These are phyloP conservation scores for Pleurotus platypus DNA, from an alignment of 768 basidiomycete species.

Conservation along the genomic window DNA sequence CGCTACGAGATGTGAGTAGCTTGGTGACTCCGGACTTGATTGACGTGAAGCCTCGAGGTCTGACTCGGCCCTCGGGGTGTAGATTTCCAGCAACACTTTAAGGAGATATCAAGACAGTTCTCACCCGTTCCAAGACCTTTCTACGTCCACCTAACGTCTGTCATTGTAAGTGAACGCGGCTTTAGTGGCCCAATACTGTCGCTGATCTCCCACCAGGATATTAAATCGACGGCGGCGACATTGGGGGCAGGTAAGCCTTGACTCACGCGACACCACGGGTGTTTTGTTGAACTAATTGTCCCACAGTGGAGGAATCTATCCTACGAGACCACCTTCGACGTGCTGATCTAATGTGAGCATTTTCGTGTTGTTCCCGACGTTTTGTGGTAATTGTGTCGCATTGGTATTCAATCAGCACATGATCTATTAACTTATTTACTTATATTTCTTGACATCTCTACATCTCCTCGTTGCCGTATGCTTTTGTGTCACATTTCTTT, in stretches of 20 bases:
- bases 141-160: conserved; percentile 72
- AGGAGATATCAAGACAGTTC: conserved; percentile 59
- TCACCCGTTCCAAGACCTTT: conserved; percentile 67
- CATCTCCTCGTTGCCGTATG: neutral
- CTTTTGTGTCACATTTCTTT: neutral
- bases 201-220: conserved; percentile 48
- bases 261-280: conserved; percentile 22
- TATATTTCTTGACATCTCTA: neutral
- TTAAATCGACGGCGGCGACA: conserved; percentile 68
- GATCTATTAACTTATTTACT: neutral
- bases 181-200: conserved; percentile 5
- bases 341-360: conserved; percentile 8
- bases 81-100: conserved; percentile 84
- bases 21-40: neutral
- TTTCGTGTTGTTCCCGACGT: conserved; percentile 6
- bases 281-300: neutral
- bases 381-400: neutral
- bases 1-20: conserved; percentile 62
- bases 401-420: neutral
- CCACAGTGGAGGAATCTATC: conserved; percentile 9
- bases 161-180: conserved; percentile 51
- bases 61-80: neutral
- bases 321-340: conserved; percentile 7
- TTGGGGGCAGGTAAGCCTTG: conserved; percentile 55
- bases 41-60: neutral